A percentile compares a stretch with the other conserved stretches of the same genome.
These are phyloP conservation scores for Ophiostoma australiae DNA, from an alignment of 2,329 filamentous ascomycete species.

Conservation along the genomic window DNA sequence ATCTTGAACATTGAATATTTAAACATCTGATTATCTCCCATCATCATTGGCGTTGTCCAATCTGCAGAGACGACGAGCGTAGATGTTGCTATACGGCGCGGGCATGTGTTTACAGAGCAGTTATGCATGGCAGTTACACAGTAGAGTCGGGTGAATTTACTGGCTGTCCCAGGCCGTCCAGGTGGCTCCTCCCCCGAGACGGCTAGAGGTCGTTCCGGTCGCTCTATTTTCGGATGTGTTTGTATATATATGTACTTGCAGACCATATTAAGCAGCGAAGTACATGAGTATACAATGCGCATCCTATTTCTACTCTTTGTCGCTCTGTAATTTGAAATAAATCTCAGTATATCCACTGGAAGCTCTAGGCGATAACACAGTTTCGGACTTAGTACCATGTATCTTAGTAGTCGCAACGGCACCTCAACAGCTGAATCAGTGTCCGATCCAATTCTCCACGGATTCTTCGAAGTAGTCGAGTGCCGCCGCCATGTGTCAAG, in stretches of 20 bases:
- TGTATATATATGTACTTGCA: neutral
- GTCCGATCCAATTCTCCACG: neutral
- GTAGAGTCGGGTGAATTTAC: too few relatives aligned
- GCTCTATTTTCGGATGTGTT: neutral
- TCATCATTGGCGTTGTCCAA: neutral
- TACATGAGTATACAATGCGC: neutral
- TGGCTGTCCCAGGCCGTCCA: too few relatives aligned
- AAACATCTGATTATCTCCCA: too few relatives aligned
- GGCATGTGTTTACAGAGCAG: too few relatives aligned
- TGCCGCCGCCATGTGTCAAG: too few relatives aligned
- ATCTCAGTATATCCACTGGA: neutral
- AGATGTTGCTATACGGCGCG: too few relatives aligned
- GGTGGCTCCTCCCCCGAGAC: too few relatives aligned
- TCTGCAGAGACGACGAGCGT: neutral
- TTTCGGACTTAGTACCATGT: neutral
- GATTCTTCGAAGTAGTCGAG: neutral
- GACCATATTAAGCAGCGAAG: neutral
- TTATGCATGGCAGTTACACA: too few relatives aligned
- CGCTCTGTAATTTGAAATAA: neutral
- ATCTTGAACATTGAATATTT: too few relatives aligned
- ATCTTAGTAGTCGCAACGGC: neutral
- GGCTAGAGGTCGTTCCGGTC: neutral
- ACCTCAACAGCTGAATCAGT: neutral
- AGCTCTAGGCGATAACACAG: conserved; percentile 6
- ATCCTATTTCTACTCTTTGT: neutral